phyloP scores from a whole-genome alignment of 768 basidiomycete genomes.

The Pholiota conissans region DNA sequence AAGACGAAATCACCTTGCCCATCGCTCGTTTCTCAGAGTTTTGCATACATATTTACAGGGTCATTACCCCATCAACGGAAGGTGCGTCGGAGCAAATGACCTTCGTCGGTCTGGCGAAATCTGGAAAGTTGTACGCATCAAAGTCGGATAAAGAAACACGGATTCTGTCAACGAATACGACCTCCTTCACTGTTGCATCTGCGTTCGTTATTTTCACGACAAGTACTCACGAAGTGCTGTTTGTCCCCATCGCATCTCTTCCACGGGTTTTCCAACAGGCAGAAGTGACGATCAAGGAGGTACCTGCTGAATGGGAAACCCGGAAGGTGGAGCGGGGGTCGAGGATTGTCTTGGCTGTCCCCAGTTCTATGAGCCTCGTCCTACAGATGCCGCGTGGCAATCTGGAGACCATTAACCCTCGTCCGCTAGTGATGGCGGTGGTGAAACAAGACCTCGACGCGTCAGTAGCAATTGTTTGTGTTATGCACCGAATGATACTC shows the following conservation, averaged over 20 bases:
- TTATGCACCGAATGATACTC: no score
- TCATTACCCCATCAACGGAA: slow-evolving; percentile 13
- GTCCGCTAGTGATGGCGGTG: slow-evolving; percentile 86
- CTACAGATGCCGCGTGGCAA: slow-evolving; percentile 99
- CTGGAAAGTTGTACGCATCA: slow-evolving; percentile 64
- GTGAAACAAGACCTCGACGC: slow-evolving; percentile 72
- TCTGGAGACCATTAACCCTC: slow-evolving; percentile 91
- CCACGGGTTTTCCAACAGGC: slow-evolving; percentile 26
- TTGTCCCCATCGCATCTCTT: slow-evolving; percentile 53
- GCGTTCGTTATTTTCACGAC: slow-evolving; percentile 86
- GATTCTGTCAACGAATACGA: slow-evolving; percentile 52
- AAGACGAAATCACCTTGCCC: slow-evolving; percentile 16
- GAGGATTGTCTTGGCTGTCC: slow-evolving; percentile 83
- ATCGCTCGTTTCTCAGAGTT: slow-evolving; percentile 55
- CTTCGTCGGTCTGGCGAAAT: slow-evolving; percentile 64
- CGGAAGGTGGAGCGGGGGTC: slow-evolving; percentile 89
- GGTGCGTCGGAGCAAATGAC: slow-evolving; percentile 22
- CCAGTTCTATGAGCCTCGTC: slow-evolving; percentile 85
- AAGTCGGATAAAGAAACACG: slow-evolving; percentile 25
- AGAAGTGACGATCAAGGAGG: slow-evolving; percentile 23
- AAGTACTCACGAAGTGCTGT: slow-evolving; percentile 76
- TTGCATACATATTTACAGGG: slow-evolving; percentile 47
- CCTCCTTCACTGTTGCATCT: slow-evolving; percentile 73
- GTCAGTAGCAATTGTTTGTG: no score
- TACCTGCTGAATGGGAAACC: slow-evolving; percentile 53